Evolutionary conservation across 2,329 filamentous ascomycete species (phyloP), one percentile per base, ranked within the genome.

Genomic region (Alternaria infectoria): DNA sequence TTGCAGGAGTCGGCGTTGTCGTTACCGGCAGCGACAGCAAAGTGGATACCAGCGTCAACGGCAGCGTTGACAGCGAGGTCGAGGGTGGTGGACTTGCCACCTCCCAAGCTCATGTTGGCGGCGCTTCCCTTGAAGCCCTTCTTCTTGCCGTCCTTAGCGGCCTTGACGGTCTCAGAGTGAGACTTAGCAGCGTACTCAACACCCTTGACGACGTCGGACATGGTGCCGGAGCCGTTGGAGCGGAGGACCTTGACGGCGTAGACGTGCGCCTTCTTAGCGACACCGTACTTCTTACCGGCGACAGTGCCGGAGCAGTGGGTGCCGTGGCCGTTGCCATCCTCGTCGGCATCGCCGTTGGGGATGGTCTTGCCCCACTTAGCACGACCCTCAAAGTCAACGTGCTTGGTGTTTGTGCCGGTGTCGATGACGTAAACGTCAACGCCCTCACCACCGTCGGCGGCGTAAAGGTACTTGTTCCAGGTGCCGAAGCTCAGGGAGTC

Each of bases 301-400:
- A 99, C 91, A 67, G 96, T 99, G 75, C 96, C 96, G 69, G 96
- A 98, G 90, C 96, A 99, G 88, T 99, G 96, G 77, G 96, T 99
- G 76, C 96, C 96, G 86, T 99, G 96, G 67, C 96, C 96, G 77
- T 99, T 99, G 81, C 96, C 96, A 84, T 99, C 96, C 73, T 88
- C 86, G 79, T 99, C 96, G 54, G 87, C 90, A 79, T 99, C 94
- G 66, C 90, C 90, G 51, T 81, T 72, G 66, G 96, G 96, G 74
- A 99, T 94, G 72, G 96, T 99, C 89, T 97, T 96, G 80, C 96
- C 96, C 96, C 96, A 99, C 76, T 88, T 86, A 74, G 96, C 96
- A 81, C 96, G 94, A 67, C 93, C 96, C 83, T 97, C 95, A 70
- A 99, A 99, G 84, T 99, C 96, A 72, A 97, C 93, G 85, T 99